phyloP scores from a whole-genome alignment of 768 basidiomycete genomes.

The Coprinopsis cinerea region DNA sequence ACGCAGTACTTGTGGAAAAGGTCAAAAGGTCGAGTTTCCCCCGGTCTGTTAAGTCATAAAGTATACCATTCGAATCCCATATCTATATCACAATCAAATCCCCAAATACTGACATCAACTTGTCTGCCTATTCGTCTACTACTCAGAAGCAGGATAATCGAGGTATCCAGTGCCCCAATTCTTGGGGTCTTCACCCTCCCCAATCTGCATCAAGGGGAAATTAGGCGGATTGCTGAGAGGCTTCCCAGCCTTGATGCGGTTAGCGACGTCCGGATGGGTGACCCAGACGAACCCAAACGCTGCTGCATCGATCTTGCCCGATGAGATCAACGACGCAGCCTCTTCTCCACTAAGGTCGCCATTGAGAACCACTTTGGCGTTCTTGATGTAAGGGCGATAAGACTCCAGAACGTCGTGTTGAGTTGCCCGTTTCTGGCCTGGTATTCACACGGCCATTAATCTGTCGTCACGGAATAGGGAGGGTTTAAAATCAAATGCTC shows the following conservation, averaged over 20 bases:
- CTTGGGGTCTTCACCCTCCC: not conserved
- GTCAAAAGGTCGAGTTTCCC: no score
- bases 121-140: no score
- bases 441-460: not conserved
- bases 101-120: no score
- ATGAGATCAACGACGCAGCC: slow-evolving; percentile 27
- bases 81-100: no score
- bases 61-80: no score
- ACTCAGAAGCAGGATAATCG: slow-evolving; percentile 2
- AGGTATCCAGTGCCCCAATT: not conserved
- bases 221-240: not conserved
- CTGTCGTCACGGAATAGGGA: not conserved
- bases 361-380: slow-evolving; percentile 16
- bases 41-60: no score
- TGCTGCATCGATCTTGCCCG: slow-evolving; percentile 29
- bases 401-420: slow-evolving; percentile 17
- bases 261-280: slow-evolving; percentile 19
- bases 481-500: not conserved
- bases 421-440: slow-evolving; percentile 15
- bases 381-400: slow-evolving; percentile 16
- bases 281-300: slow-evolving; percentile 32
- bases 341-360: slow-evolving; percentile 20
- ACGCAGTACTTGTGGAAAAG: no score
- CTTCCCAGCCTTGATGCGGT: not conserved
- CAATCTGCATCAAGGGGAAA: not conserved